These are phyloP conservation scores for Gastrodia elata DNA, from an alignment of 106 monocot genomes.

Conservation along the genomic window DNA sequence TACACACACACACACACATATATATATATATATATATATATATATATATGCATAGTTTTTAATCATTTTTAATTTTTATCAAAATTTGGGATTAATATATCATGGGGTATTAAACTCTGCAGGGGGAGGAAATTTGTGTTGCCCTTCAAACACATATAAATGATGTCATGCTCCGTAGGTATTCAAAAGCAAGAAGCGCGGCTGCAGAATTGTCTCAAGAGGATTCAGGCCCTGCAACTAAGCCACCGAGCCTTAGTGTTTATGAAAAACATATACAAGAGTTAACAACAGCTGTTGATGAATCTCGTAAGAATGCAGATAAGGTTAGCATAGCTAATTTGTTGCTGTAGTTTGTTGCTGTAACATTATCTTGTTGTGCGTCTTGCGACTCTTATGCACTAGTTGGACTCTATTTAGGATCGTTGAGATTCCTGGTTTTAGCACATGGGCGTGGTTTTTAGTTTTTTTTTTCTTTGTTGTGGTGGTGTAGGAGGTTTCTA, in stretches of 20 bases:
- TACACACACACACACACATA: not conserved
- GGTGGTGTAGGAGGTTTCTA: too few relatives aligned
- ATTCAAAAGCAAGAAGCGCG: conserved; percentile 71
- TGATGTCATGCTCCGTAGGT: conserved; percentile 97
- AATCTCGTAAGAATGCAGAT: conserved; percentile 79
- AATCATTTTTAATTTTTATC: not conserved
- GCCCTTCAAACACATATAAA: conserved; percentile 99
- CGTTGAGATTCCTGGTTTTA: too few relatives aligned
- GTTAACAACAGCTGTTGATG: conserved; percentile 63
- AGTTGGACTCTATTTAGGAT: too few relatives aligned
- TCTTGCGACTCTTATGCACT: too few relatives aligned
- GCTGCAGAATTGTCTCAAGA: conserved; percentile 45
- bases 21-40: too few relatives aligned
- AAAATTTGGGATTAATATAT: not conserved
- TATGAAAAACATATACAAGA: conserved; percentile 75
- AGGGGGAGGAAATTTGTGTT: conserved; percentile 99
- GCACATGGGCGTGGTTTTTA: too few relatives aligned
- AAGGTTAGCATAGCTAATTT: conserved; percentile 25
- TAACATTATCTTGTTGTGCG: too few relatives aligned
- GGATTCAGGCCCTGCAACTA: conserved; percentile 41
- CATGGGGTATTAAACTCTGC: not conserved
- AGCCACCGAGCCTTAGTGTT: conserved; percentile 34
- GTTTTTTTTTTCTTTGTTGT: too few relatives aligned
- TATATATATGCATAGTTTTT: not conserved
- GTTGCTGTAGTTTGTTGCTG: not conserved